Conservation (phyloP, 2,329 filamentous ascomycete species). For the Apiospora arundinis region DNA sequence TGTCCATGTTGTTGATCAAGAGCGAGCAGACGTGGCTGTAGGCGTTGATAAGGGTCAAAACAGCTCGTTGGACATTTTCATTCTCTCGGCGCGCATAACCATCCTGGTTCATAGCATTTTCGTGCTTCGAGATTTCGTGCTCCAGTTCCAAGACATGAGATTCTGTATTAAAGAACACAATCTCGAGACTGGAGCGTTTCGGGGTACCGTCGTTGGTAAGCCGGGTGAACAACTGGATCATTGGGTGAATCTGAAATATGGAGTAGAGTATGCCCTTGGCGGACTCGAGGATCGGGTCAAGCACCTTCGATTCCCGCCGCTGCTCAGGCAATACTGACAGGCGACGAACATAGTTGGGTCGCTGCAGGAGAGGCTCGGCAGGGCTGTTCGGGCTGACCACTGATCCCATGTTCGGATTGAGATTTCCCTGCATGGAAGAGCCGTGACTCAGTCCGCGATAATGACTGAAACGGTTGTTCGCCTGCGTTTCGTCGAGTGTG, state of each 20-base stretch:
- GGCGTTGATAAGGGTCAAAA: slow-evolving; percentile 66
- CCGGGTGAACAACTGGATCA: slow-evolving; percentile 69
- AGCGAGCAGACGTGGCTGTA: slow-evolving; percentile 71
- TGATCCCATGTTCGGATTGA: slow-evolving; percentile 42
- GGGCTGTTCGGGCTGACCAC: slow-evolving; percentile 65
- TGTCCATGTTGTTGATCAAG: slow-evolving; percentile 66
- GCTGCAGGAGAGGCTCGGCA: slow-evolving; percentile 61
- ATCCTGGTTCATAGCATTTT: slow-evolving; percentile 56
- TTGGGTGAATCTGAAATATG: slow-evolving; percentile 71
- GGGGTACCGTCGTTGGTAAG: slow-evolving; percentile 65
- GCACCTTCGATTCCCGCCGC: slow-evolving; percentile 65
- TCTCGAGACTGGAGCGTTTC: slow-evolving; percentile 68
- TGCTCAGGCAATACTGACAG: slow-evolving; percentile 69
- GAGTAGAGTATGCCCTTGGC: slow-evolving; percentile 72
- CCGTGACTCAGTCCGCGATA: slow-evolving; percentile 71
- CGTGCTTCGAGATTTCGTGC: slow-evolving; percentile 68
- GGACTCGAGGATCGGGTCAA: slow-evolving; percentile 67
- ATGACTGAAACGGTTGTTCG: slow-evolving; percentile 70
- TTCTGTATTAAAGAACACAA: slow-evolving; percentile 72
- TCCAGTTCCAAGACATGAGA: slow-evolving; percentile 71
- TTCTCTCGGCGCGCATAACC: slow-evolving; percentile 60
- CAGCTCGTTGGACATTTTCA: slow-evolving; percentile 68
- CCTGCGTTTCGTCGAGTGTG: slow-evolving; percentile 67
- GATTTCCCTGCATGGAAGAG: slow-evolving; percentile 67
- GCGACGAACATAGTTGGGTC: slow-evolving; percentile 68